phyloP scores from a whole-genome alignment of 2,329 filamentous ascomycete species.

The Incumbomyces lentus region DNA sequence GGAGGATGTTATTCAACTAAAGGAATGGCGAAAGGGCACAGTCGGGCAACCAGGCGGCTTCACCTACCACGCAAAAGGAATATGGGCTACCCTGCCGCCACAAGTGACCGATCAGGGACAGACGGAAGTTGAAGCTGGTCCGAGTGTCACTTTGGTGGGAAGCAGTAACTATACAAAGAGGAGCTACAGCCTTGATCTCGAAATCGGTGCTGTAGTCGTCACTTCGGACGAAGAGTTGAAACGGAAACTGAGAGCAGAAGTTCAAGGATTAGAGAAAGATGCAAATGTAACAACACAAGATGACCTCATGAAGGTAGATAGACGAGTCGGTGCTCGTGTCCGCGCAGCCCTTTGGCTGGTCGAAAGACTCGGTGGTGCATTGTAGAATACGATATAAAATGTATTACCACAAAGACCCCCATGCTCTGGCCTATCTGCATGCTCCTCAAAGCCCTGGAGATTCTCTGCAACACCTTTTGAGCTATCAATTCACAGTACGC shows the following conservation, averaged over 20 bases:
- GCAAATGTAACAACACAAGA: conserved; percentile 58
- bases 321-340: conserved; percentile 76
- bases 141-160: conserved; percentile 73
- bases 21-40: conserved; percentile 78
- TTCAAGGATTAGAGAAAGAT: conserved; percentile 67
- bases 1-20: conserved; percentile 55
- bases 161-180: conserved; percentile 94
- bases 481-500: too few relatives aligned
- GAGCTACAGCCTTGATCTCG: conserved; percentile 84
- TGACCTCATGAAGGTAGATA: conserved; percentile 70
- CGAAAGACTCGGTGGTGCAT: conserved; percentile 70
- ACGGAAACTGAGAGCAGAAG: conserved; percentile 64
- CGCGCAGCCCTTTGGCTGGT: conserved; percentile 91
- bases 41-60: conserved; percentile 75
- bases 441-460: too few relatives aligned
- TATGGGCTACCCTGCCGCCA: conserved; percentile 17
- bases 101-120: conserved; percentile 9
- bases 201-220: conserved; percentile 77
- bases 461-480: too few relatives aligned
- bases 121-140: conserved; percentile 44
- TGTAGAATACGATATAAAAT: conserved; percentile 37
- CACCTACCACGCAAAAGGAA: conserved; percentile 95
- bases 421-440: too few relatives aligned
- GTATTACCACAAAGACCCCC: too few relatives aligned
- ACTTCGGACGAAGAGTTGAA: conserved; percentile 67